Evolutionary conservation across 2,329 filamentous ascomycete species (phyloP), one percentile per base, ranked within the genome.

Genomic region (Achaetomium macrosporum): DNA sequence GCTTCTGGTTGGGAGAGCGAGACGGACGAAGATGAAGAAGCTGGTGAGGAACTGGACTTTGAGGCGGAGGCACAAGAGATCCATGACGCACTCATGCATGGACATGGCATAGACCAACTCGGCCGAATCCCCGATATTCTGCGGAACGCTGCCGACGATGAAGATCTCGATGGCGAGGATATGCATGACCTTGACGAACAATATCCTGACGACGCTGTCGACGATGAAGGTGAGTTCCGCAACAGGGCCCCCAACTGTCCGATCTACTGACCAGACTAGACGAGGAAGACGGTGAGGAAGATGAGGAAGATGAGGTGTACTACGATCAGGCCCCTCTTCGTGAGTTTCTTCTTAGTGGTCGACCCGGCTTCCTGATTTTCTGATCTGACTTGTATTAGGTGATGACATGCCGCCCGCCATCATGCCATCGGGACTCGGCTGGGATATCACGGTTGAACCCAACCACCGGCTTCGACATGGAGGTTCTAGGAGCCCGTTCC

Each of bases 231-330:
- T 77, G 66, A 57, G 89, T 54, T n/a, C 40, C 37, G 42, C 15
- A 11, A 5, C 13, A 7, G 51, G 12, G 29, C 9, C 19, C 12
- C 42, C 8, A 7, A n/a, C 51, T 3, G 29, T 35, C 37, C 17
- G 30, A 37, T 59, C 65, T 57, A 67, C 61, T 66, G 47, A 63
- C 47, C 39, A 70, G 68, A 75, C 74, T 75, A 39, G 78, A 79
- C 6, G 79, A 82, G 5, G 88, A 90, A 43, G 84, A 87, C 16
- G 85, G 87, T 39, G 84, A 85, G 41, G 82, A 85, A 19, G 81
- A 83, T 30, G 81, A 83, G 8, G 86, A 89, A 42, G 86, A 89
- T 47, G 81, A 82, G 17, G 79, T 83, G 50, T 83, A 82, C 62
- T 84, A 82, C 56, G 80, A 83, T 55, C 78, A 81, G 20, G 76